Percentiles rank a stretch among this genome's conserved stretches.
Evolutionary conservation across 1,139 yeast genomes (phyloP).

Genomic region (Diutina neorugosa): DNA sequence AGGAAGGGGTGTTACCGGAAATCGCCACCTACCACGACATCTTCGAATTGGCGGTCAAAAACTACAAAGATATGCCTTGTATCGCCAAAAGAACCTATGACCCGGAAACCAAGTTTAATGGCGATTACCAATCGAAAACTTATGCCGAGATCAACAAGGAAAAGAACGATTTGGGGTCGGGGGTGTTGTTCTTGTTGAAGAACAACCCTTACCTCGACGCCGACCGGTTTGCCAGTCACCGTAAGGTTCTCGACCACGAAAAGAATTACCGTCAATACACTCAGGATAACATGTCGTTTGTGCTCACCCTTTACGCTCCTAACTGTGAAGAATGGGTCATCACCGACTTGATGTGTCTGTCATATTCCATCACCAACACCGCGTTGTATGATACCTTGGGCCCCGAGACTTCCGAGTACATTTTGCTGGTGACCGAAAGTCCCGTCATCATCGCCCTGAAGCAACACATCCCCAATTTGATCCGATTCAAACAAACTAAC

Average conservation of each 20-base stretch:
- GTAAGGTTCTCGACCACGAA: constrained; percentile 17
- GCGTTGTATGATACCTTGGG: constrained; percentile 19
- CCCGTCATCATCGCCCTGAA: constrained; percentile 11
- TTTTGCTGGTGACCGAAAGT: constrained; percentile 13
- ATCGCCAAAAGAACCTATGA: constrained; percentile 21
- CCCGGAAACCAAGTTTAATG: constrained; percentile 15
- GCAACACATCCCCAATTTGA: constrained; percentile 9
- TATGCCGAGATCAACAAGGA: constrained; percentile 14
- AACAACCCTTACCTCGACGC: constrained; percentile 18
- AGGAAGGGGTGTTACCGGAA: constrained; percentile 10
- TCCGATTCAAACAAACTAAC: constrained; percentile 11
- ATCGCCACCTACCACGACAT: constrained; percentile 19
- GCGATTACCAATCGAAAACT: constrained; percentile 11
- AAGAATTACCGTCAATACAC: constrained; percentile 13
- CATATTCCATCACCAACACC: constrained; percentile 16
- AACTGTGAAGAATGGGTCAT: constrained; percentile 17
- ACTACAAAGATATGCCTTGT: constrained; percentile 15
- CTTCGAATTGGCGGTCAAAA: constrained; percentile 14
- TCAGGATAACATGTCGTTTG: constrained; percentile 11
- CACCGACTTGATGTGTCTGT: constrained; percentile 13
- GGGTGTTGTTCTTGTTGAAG: constrained; percentile 19
- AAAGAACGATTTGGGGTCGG: constrained; percentile 19
- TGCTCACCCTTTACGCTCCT: constrained; percentile 13
- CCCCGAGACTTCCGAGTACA: constrained; percentile 13
- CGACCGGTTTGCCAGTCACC: constrained; percentile 13